phyloP scores from a whole-genome alignment of 768 basidiomycete species.

The Gloeostereum incarnatum region DNA sequence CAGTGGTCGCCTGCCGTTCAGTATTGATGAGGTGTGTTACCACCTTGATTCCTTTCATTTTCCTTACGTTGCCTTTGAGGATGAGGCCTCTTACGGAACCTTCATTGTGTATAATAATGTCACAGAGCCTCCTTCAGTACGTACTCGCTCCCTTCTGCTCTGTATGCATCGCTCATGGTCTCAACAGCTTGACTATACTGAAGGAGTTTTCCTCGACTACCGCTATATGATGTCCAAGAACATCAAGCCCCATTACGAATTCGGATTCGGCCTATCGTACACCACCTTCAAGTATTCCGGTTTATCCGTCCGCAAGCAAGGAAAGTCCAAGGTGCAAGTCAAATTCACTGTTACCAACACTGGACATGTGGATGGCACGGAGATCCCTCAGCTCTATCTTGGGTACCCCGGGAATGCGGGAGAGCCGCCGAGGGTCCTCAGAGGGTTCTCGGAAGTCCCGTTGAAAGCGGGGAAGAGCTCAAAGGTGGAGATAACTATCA shows the following conservation, averaged over 20 bases:
- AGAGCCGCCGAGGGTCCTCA: conserved; percentile 40
- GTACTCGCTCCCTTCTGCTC: not conserved
- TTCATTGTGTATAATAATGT: conserved; percentile 31
- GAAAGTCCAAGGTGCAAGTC: conserved; percentile 30
- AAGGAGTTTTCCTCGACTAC: conserved; percentile 60
- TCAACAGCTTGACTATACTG: conserved; percentile 52
- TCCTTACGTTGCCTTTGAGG: conserved; percentile 12
- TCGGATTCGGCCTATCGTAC: conserved; percentile 70
- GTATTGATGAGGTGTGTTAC: conserved; percentile 50
- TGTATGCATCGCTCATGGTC: not conserved
- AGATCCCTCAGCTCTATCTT: conserved; percentile 49
- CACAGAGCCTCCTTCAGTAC: conserved; percentile 11
- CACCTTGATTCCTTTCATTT: not conserved
- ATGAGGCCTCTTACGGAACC: conserved; percentile 30
- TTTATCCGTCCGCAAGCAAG: conserved; percentile 28
- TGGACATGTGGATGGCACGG: conserved; percentile 35
- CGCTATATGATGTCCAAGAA: conserved; percentile 47
- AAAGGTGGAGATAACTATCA: conserved; percentile 26
- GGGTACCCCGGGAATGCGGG: conserved; percentile 34
- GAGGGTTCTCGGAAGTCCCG: conserved; percentile 42
- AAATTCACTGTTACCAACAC: conserved; percentile 41
- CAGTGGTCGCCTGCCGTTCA: conserved; percentile 59
- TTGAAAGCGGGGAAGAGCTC: conserved; percentile 25
- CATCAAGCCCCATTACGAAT: conserved; percentile 49
- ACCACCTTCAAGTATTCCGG: conserved; percentile 60